Percentiles rank a stretch among this genome's conserved stretches.
These are phyloP conservation scores for Saccharata proteae DNA, from an alignment of 2,329 filamentous ascomycete genomes.

Conservation along the genomic window DNA sequence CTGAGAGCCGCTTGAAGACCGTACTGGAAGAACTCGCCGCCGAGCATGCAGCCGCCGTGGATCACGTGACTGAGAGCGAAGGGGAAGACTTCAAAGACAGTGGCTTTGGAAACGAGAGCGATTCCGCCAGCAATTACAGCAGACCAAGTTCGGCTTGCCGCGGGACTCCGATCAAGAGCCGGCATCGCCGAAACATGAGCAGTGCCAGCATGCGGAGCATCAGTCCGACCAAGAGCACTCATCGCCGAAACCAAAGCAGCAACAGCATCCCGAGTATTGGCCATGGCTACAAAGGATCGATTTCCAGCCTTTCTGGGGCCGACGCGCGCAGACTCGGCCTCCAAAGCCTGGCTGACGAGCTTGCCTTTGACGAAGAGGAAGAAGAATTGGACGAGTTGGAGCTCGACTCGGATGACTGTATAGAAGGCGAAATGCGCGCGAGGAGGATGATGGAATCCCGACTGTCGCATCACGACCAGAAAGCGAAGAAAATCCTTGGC, in stretches of 20 bases:
- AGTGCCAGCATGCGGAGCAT: conserved; percentile 41
- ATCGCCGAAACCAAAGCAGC: too few relatives aligned
- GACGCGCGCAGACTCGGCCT: conserved; percentile 49
- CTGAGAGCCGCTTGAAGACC: conserved; percentile 71
- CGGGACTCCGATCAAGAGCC: conserved; percentile 48
- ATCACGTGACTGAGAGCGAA: conserved; percentile 41
- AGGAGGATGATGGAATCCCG: conserved; percentile 28
- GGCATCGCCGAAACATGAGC: conserved; percentile 27
- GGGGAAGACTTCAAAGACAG: conserved; percentile 53
- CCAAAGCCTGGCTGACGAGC: conserved; percentile 77
- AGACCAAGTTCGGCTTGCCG: conserved; percentile 1
- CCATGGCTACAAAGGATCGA: conserved; percentile 57
- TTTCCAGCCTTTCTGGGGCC: conserved; percentile 45
- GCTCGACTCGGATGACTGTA: conserved; percentile 55
- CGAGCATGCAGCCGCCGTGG: conserved; percentile 40
- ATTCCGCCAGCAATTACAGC: conserved; percentile 54
- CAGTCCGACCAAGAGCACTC: too few relatives aligned
- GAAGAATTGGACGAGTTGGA: conserved; percentile 37
- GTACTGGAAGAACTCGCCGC: conserved; percentile 78
- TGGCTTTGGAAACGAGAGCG: conserved; percentile 42
- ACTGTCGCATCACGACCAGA: conserved; percentile 30
- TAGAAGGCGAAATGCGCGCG: conserved; percentile 29
- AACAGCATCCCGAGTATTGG: conserved; percentile 38
- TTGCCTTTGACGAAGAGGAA: conserved; percentile 69
- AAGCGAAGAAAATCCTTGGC: conserved; percentile 34